These are phyloP conservation scores for Yueomyces sp. DNA, from an alignment of 1,139 yeast species.

Conservation along the genomic window DNA sequence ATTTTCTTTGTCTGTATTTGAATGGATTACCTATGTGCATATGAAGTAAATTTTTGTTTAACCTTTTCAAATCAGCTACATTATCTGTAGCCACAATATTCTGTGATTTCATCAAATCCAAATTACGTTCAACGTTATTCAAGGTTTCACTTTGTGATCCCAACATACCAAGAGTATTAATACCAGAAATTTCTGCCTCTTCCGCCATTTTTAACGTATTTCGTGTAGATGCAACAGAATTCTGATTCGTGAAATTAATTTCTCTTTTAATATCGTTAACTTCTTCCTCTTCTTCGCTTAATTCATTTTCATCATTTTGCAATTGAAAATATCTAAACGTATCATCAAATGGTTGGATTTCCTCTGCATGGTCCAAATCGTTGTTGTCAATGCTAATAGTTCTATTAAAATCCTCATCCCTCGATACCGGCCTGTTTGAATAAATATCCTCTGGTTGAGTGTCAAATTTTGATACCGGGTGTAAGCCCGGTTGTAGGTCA, in stretches of 20 bases:
- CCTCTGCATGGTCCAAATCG: too few relatives aligned
- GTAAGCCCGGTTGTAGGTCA: too few relatives aligned
- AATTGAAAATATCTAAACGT: conserved; percentile 7
- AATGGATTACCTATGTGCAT: conserved; percentile 81
- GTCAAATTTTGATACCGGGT: too few relatives aligned
- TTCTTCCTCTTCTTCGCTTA: conserved; percentile 69
- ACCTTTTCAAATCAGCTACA: conserved; percentile 65
- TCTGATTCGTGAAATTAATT: conserved; percentile 75
- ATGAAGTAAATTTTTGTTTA: conserved; percentile 72
- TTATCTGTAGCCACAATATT: conserved; percentile 74
- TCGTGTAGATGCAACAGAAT: conserved; percentile 73
- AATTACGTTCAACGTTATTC: conserved; percentile 64
- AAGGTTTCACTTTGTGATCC: conserved; percentile 86
- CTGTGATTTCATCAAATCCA: conserved; percentile 71
- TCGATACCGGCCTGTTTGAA: too few relatives aligned
- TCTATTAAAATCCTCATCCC: conserved; percentile 5
- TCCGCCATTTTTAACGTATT: conserved; percentile 81
- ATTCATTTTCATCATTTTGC: conserved; percentile 36
- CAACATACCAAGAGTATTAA: conserved; percentile 80
- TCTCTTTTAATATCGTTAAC: conserved; percentile 81
- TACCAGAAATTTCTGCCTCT: conserved; percentile 85
- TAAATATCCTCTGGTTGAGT: too few relatives aligned
- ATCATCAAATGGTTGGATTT: too few relatives aligned
- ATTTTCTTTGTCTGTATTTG: conserved; percentile 64
- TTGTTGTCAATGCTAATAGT: conserved; percentile 1